Percentiles rank a stretch among this genome's conserved stretches.
Evolutionary conservation across 345 rosid genomes (phyloP).

Genomic region (sweet orange (Citrus sinensis)): DVS_A1.0 CM039166.1:20922001-20922500

Average conservation of each 20-base stretch:
- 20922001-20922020: not conserved
- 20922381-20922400: not conserved
- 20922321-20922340: not conserved
- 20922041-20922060: not conserved
- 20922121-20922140: conserved; percentile 91
- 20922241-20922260: conserved; percentile 54
- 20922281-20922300: not conserved
- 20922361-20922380: not conserved
- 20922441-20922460: not conserved
- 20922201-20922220: conserved; percentile 38
- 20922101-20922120: conserved; percentile 62
- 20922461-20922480: not conserved
- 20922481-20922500: not conserved
- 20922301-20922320: not conserved
- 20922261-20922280: not conserved
- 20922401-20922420: not conserved
- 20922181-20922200: conserved; percentile 53
- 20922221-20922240: conserved; percentile 30
- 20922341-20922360: not conserved
- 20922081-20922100: not conserved
- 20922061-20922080: not conserved
- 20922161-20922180: conserved; percentile 66
- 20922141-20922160: conserved; percentile 74
- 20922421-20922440: not conserved
- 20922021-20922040: not conserved